phyloP scores from a whole-genome alignment of 1,284 basidiomycete genomes.

The Schizophyllum commune region DNA sequence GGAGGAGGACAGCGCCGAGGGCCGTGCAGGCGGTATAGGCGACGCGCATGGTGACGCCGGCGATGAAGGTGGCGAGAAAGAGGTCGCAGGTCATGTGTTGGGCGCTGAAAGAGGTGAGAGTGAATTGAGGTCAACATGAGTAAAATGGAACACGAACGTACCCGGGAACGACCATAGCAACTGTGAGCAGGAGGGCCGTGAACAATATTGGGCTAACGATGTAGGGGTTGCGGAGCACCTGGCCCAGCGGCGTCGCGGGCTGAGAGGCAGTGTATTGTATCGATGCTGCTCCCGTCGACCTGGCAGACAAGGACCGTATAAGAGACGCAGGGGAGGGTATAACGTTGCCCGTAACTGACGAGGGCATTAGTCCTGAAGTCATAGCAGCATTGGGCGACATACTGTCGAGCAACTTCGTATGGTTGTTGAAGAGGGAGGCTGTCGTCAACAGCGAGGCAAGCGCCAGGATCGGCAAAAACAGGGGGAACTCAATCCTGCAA shows the following conservation, averaged over 20 bases:
- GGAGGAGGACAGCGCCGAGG: conserved; percentile 77
- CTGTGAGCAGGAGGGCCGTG: conserved; percentile 32
- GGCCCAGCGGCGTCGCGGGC: conserved; percentile 28
- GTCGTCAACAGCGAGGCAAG: conserved; percentile 46
- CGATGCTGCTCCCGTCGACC: conserved; percentile 19
- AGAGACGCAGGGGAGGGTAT: conserved; percentile 41
- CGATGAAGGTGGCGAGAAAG: conserved; percentile 64
- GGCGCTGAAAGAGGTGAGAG: conserved; percentile 25
- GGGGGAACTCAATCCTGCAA: conserved; percentile 62
- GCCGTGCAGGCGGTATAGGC: conserved; percentile 75
- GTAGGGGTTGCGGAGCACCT: conserved; percentile 48
- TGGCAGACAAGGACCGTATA: conserved; percentile 32
- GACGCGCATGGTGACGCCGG: conserved; percentile 70
- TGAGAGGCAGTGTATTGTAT: conserved; percentile 13
- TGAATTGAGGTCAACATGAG: neutral
- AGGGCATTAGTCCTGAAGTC: neutral
- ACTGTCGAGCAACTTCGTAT: conserved; percentile 64
- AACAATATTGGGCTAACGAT: conserved; percentile 34
- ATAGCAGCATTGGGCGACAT: conserved; percentile 17
- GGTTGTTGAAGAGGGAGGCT: conserved; percentile 56
- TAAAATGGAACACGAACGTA: conserved; percentile 27
- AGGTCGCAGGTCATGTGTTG: conserved; percentile 70
- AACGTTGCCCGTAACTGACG: conserved; percentile 43
- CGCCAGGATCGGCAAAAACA: conserved; percentile 51
- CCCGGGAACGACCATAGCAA: conserved; percentile 40